phyloP scores from a whole-genome alignment of 176 grass and related monocot genomes.

The Tillandsia fasciculata region DNA sequence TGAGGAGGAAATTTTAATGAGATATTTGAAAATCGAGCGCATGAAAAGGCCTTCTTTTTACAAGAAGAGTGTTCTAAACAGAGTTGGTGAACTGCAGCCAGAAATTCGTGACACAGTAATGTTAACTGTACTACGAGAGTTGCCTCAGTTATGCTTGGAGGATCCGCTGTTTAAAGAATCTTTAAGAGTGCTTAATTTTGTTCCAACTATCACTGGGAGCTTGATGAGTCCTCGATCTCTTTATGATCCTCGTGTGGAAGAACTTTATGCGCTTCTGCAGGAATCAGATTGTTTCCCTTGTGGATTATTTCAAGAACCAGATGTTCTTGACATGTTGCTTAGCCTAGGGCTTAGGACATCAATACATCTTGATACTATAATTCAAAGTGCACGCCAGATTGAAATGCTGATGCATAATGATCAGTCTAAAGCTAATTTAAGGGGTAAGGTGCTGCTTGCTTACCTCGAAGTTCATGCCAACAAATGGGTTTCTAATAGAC shows the following conservation, averaged over 20 bases:
- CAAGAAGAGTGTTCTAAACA: constrained; percentile 55
- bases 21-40: constrained; percentile 65
- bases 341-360: constrained; percentile 74
- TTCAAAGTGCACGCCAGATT: constrained; percentile 80
- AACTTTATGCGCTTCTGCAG: constrained; percentile 86
- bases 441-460: constrained; percentile 80
- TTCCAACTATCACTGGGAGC: constrained; percentile 54
- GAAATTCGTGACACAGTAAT: constrained; percentile 68
- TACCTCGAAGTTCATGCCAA: constrained; percentile 86
- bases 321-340: constrained; percentile 87
- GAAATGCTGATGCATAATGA: constrained; percentile 77
- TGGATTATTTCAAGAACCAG: constrained; percentile 62
- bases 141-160: constrained; percentile 77
- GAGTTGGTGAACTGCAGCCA: constrained; percentile 51
- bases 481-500: constrained; percentile 63
- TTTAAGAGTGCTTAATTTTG: constrained; percentile 68
- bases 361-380: constrained; percentile 56
- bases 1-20: constrained; percentile 77
- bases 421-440: constrained; percentile 80
- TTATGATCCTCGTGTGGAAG: constrained; percentile 93
- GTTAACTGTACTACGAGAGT: constrained; percentile 73
- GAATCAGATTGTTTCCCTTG: constrained; percentile 80
- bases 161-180: constrained; percentile 74
- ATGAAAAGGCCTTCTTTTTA: constrained; percentile 79
- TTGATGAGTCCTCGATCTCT: constrained; percentile 81